Percentiles rank a stretch among this genome's conserved stretches.
These are phyloP conservation scores for Neurospora sp. DNA, from an alignment of 495 filamentous ascomycete genomes.

Conservation along the genomic window DNA sequence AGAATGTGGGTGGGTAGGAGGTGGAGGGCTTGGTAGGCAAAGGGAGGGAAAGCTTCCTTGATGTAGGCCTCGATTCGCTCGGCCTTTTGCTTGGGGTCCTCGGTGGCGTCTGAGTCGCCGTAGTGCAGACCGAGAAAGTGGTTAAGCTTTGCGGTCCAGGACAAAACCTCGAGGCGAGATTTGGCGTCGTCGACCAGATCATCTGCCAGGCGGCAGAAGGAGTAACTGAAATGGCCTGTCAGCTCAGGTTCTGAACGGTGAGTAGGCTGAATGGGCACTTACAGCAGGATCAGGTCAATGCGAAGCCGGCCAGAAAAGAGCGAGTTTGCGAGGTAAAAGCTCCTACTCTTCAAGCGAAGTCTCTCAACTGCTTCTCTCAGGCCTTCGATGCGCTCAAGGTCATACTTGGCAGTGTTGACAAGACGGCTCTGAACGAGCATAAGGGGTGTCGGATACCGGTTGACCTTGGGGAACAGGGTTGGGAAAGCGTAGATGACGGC, in stretches of 20 bases:
- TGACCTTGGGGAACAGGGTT: slow-evolving; percentile 30
- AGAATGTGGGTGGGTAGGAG: slow-evolving; percentile 46
- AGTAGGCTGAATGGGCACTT: slow-evolving; percentile 5
- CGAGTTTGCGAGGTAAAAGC: slow-evolving; percentile 57
- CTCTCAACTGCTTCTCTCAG: slow-evolving; percentile 43
- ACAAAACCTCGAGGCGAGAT: slow-evolving; percentile 30
- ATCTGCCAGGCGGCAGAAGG: slow-evolving; percentile 61
- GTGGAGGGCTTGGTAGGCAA: slow-evolving; percentile 35
- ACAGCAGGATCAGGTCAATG: slow-evolving; percentile 53
- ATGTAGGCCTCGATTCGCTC: slow-evolving; percentile 23
- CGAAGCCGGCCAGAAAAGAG: slow-evolving; percentile 53
- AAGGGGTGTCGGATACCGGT: slow-evolving; percentile 32
- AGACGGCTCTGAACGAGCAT: slow-evolving; percentile 38
- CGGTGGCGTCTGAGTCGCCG: background rate
- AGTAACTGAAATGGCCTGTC: slow-evolving; percentile 37
- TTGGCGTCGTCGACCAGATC: slow-evolving; percentile 53
- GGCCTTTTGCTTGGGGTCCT: background rate
- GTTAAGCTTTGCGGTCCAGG: slow-evolving; percentile 43
- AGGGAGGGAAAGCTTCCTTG: slow-evolving; percentile 33
- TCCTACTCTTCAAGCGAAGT: slow-evolving; percentile 50
- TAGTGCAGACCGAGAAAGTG: slow-evolving; percentile 39
- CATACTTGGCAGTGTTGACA: slow-evolving; percentile 30
- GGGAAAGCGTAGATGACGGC: slow-evolving; percentile 49
- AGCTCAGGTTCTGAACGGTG: background rate
- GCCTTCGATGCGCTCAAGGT: slow-evolving; percentile 40